These are phyloP conservation scores for Chalaropsis thielavioides DNA, from an alignment of 2,329 filamentous ascomycete genomes.

Conservation along the genomic window DNA sequence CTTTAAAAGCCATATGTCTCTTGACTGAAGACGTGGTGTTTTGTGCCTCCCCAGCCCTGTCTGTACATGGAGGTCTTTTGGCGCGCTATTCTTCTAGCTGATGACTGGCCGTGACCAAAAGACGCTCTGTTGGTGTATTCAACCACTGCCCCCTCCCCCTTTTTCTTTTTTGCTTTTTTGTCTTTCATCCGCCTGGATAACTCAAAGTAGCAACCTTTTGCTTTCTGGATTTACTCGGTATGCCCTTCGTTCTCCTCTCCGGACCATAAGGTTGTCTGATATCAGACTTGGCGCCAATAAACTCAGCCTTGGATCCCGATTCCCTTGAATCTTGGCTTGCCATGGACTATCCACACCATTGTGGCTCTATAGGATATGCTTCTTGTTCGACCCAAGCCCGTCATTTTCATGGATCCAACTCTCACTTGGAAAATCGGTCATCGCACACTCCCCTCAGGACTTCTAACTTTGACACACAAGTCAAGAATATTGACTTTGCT, in stretches of 20 bases:
- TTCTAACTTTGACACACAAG: background rate
- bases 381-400: background rate
- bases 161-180: slow-evolving; percentile 5
- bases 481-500: background rate
- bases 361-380: background rate
- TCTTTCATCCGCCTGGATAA: background rate
- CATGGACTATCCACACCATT: background rate
- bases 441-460: background rate
- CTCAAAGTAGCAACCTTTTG: background rate
- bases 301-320: background rate
- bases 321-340: background rate
- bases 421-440: background rate
- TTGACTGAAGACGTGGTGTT: background rate
- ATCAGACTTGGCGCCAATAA: background rate
- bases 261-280: background rate
- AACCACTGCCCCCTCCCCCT: too few relatives aligned
- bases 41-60: background rate
- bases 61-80: background rate
- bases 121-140: background rate
- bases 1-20: background rate
- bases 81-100: background rate
- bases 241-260: background rate
- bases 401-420: background rate
- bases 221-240: background rate
- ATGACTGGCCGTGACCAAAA: background rate